These are phyloP conservation scores for Bacterosira constricta DNA, from an alignment of 108 stramenopile species.

Conservation along the genomic window DNA sequence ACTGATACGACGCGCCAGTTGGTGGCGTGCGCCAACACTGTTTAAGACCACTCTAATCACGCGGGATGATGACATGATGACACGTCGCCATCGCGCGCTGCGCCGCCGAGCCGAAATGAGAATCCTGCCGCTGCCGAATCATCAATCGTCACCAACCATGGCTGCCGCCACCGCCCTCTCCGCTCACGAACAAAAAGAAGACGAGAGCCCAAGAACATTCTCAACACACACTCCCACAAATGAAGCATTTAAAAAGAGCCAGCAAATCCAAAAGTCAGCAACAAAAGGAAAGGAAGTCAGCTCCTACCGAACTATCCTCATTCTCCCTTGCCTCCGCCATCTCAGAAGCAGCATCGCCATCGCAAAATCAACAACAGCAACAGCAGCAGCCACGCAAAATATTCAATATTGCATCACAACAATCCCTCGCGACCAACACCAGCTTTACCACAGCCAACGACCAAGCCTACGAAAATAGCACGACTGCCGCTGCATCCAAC, in stretches of 20 bases:
- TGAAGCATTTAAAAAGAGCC: conserved; percentile 8
- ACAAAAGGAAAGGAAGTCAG: neutral
- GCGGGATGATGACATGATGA: no score
- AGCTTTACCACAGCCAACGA: conserved; percentile 43
- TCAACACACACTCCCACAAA: no score
- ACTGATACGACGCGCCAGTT: no score
- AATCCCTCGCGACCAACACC: conserved; percentile 28
- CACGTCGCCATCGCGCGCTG: no score
- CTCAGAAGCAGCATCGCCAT: conserved; percentile 23
- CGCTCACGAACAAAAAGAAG: no score
- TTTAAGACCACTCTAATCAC: no score
- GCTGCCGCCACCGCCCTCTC: no score
- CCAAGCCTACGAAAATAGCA: neutral
- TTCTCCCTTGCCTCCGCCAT: conserved; percentile 39
- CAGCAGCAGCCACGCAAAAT: conserved; percentile 22
- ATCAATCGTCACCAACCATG: no score
- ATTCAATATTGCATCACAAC: conserved; percentile 18
- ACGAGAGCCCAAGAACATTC: no score
- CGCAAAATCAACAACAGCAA: neutral
- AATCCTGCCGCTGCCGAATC: no score
- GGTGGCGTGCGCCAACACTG: no score
- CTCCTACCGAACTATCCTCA: conserved; percentile 22
- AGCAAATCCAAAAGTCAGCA: conserved; percentile 1
- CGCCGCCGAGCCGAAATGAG: no score
- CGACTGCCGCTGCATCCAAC: conserved; percentile 28